Conservation (phyloP, 257 asterid genomes). For the Nicotiana undulata region DNA sequence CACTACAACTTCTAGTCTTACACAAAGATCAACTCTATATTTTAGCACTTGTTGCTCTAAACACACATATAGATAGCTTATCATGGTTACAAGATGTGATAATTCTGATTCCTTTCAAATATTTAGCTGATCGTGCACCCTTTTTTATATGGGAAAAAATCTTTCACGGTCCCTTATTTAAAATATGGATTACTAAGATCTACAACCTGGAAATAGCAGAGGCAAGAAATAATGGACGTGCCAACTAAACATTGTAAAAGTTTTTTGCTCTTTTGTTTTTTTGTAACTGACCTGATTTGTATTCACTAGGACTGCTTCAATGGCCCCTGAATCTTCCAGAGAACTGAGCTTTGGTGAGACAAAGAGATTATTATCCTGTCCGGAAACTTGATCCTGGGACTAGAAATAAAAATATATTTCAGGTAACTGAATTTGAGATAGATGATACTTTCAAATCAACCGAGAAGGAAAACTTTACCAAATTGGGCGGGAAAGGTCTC, state of each 20-base stretch:
- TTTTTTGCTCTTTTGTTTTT: too few relatives aligned
- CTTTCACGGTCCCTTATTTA: not conserved
- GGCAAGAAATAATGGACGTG: not conserved
- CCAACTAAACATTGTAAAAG: not conserved
- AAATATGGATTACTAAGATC: not conserved
- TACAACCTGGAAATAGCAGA: not conserved
- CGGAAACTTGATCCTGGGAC: conserved; percentile 58
- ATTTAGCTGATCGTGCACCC: not conserved
- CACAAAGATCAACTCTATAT: not conserved
- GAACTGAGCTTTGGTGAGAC: conserved; percentile 48
- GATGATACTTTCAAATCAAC: not conserved
- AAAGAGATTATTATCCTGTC: conserved; percentile 52
- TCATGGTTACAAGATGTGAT: not conserved
- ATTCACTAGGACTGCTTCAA: conserved; percentile 72
- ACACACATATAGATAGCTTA: not conserved
- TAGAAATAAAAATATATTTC: conserved; percentile 15
- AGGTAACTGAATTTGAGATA: not conserved
- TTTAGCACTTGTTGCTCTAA: not conserved
- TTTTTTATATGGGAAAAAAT: not conserved
- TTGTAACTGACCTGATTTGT: conserved; percentile 61
- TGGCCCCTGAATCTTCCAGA: conserved; percentile 57
- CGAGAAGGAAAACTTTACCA: conserved; percentile 37
- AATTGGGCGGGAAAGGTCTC: conserved; percentile 72
- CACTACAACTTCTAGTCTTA: conserved; percentile 1
- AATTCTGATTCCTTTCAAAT: not conserved